Conservation (phyloP, 2,329 filamentous ascomycete species). For the Dichotomopilus funicola region DNA sequence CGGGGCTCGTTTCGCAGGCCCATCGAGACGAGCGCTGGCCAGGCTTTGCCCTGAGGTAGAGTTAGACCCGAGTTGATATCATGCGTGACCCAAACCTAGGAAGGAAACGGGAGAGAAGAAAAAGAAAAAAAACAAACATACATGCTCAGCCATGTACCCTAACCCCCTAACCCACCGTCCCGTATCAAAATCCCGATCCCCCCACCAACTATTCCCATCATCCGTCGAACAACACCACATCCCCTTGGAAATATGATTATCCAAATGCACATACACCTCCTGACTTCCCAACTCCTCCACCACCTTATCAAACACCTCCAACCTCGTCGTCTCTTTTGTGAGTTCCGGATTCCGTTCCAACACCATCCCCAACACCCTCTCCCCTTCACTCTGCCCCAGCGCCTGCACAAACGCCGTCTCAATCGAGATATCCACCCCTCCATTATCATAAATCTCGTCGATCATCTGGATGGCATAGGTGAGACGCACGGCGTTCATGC, state of each 20-base stretch:
- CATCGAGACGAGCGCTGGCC: constrained; percentile 43
- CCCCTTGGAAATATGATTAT: constrained; percentile 55
- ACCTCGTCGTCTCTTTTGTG: constrained; percentile 45
- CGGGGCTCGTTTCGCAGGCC: constrained; percentile 50
- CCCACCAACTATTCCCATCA: constrained; percentile 56
- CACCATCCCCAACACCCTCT: constrained; percentile 44
- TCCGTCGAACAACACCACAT: constrained; percentile 50
- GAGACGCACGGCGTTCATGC: constrained; percentile 57
- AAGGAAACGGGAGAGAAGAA: background rate
- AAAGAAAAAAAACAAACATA: constrained; percentile 27
- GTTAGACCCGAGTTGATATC: too few relatives aligned
- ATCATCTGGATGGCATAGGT: constrained; percentile 60
- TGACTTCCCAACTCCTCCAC: constrained; percentile 51
- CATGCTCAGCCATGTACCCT: constrained; percentile 53
- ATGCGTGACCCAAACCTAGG: too few relatives aligned
- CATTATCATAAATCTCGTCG: constrained; percentile 48
- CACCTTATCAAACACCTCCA: constrained; percentile 56
- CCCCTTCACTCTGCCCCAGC: constrained; percentile 48
- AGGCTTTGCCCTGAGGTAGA: constrained; percentile 36
- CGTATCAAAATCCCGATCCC: constrained; percentile 52
- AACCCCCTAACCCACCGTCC: constrained; percentile 56
- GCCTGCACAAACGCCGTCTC: constrained; percentile 38
- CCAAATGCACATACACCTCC: constrained; percentile 51
- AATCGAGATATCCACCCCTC: constrained; percentile 41
- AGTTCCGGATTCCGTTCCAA: constrained; percentile 52